Evolutionary conservation across 2,329 filamentous ascomycete species (phyloP).

Genomic region (Colletotrichum horii): DNA sequence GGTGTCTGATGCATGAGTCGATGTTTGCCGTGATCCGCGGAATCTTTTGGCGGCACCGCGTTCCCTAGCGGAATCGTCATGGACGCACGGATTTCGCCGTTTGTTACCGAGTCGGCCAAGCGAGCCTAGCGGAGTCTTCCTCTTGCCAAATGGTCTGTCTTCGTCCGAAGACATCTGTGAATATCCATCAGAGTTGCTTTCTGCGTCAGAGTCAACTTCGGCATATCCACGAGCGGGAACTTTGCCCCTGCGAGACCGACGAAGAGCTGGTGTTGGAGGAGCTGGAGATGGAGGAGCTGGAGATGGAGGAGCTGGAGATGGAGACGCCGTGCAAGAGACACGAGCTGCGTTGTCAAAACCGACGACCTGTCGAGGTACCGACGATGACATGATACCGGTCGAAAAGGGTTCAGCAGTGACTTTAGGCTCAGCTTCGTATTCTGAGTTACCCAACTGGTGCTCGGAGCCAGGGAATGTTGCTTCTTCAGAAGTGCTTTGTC

Average conservation of each 20-base stretch:
- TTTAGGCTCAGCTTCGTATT: neutral
- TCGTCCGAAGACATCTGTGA: neutral
- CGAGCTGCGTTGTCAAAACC: neutral
- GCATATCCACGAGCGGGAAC: neutral
- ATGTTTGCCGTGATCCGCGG: neutral
- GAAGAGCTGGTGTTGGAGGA: neutral
- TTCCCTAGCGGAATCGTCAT: neutral
- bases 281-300: neutral
- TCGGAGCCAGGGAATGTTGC: neutral
- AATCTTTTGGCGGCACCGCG: neutral
- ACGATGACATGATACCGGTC: neutral
- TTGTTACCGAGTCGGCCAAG: neutral
- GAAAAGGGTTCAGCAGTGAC: neutral
- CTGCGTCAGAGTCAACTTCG: neutral
- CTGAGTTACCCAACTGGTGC: neutral
- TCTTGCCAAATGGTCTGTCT: neutral
- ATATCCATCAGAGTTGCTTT: neutral
- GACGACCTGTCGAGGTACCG: neutral
- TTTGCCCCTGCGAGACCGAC: neutral
- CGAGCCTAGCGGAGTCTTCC: neutral
- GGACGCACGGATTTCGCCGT: neutral
- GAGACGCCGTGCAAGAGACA: neutral
- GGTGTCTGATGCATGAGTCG: neutral
- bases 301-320: neutral
- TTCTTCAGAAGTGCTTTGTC: neutral